Conservation (phyloP, 1,284 basidiomycete species). For the Cutaneotrichosporon daszewskae region DNA sequence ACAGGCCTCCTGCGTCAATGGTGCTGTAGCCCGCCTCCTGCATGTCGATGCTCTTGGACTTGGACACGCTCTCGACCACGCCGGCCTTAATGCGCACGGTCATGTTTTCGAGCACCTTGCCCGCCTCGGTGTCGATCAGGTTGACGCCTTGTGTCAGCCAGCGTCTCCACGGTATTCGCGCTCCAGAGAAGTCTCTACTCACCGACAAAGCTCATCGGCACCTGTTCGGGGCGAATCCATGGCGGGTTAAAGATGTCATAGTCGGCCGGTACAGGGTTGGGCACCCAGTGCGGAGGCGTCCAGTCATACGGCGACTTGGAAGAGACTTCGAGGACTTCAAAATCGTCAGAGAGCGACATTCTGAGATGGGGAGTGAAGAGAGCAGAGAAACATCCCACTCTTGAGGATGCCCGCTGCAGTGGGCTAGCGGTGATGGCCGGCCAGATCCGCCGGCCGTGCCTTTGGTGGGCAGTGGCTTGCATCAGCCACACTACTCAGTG, state of each 20-base stretch:
- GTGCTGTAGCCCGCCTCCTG: slow-evolving; percentile 27
- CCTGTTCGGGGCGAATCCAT: slow-evolving; percentile 29
- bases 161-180: background rate
- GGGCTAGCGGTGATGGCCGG: too few relatives aligned
- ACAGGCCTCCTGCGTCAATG: slow-evolving; percentile 46
- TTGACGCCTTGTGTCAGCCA: slow-evolving; percentile 15
- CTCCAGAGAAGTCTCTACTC: slow-evolving; percentile 2
- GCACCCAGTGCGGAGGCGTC: slow-evolving; percentile 30
- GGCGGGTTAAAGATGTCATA: slow-evolving; percentile 22
- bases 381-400: too few relatives aligned
- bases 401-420: too few relatives aligned
- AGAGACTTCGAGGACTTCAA: slow-evolving; percentile 22
- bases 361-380: too few relatives aligned
- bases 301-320: slow-evolving; percentile 20
- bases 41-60: slow-evolving; percentile 13
- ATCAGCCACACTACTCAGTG: too few relatives aligned
- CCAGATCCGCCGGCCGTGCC: too few relatives aligned
- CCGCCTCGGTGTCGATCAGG: slow-evolving; percentile 25
- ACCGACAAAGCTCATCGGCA: slow-evolving; percentile 28
- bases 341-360: too few relatives aligned
- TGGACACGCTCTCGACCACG: slow-evolving; percentile 33
- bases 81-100: slow-evolving; percentile 45
- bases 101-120: slow-evolving; percentile 20
- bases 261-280: slow-evolving; percentile 21
- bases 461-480: too few relatives aligned